phyloP scores from a whole-genome alignment of 1,284 basidiomycete species.

The Kalmanozyma brasiliensis region DNA sequence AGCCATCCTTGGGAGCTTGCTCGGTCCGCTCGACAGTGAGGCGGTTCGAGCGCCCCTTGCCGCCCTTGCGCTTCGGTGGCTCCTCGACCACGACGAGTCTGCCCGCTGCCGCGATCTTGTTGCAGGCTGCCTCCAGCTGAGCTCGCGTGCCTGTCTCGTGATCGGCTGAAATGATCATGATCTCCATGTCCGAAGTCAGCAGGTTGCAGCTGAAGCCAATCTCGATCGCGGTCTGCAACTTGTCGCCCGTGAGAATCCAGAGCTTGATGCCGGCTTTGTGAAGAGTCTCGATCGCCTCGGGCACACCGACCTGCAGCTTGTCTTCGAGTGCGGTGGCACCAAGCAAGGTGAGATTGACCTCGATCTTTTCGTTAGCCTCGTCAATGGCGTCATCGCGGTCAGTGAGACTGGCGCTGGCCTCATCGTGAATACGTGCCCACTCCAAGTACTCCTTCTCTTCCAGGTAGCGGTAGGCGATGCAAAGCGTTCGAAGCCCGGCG shows the following conservation, averaged over 20 bases:
- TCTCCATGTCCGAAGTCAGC: slow-evolving; percentile 72
- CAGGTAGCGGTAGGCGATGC: slow-evolving; percentile 84
- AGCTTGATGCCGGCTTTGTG: slow-evolving; percentile 95
- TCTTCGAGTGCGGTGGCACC: slow-evolving; percentile 97
- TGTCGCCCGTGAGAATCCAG: slow-evolving; percentile 96
- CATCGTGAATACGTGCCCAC: slow-evolving; percentile 86
- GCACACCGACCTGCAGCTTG: slow-evolving; percentile 95
- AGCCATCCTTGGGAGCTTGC: slow-evolving; percentile 70
- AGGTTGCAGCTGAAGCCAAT: slow-evolving; percentile 73
- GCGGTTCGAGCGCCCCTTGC: slow-evolving; percentile 40
- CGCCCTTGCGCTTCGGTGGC: slow-evolving; percentile 25
- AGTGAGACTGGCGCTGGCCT: slow-evolving; percentile 78
- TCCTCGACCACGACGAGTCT: slow-evolving; percentile 71
- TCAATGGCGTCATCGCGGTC: slow-evolving; percentile 91
- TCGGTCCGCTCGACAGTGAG: slow-evolving; percentile 51
- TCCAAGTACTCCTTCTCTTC: slow-evolving; percentile 82
- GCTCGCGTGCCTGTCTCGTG: slow-evolving; percentile 78
- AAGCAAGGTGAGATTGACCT: slow-evolving; percentile 82
- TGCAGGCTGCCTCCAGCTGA: slow-evolving; percentile 90
- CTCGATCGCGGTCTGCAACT: slow-evolving; percentile 96
- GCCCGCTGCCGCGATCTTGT: slow-evolving; percentile 87
- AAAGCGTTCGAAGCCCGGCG: slow-evolving; percentile 87
- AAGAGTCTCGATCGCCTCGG: slow-evolving; percentile 90
- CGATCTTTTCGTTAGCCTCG: slow-evolving; percentile 83
- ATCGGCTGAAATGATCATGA: slow-evolving; percentile 95